Base-by-base conservation (phyloP, 257 asterid species). In the Ocimum tenuiflorum region DNA sequence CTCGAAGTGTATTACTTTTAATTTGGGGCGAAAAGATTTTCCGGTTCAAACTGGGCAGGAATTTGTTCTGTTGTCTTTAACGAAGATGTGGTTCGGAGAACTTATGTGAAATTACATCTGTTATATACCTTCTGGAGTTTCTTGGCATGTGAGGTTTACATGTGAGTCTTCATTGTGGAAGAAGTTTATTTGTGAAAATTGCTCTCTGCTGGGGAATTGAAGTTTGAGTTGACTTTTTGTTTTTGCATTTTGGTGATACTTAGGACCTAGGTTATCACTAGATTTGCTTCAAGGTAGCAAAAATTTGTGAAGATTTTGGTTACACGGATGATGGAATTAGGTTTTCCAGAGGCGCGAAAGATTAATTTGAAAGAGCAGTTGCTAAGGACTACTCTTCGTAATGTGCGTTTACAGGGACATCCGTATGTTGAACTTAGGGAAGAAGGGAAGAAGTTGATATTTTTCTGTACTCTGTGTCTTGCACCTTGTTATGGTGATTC, bases 391-490 rank as follows among this genome's bases (percentile, higher is more conserved):
- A 87, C 87, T 20, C 79, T 91, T 60, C 83, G 86, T 3, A 87
- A 81, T 49, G 95, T 85, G 74, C 80, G 89, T 69, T 81, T 86
- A 24, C 80, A 85, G 58, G 98, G 98, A 69, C 98, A 91, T 69
- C 81, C 81, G 0, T 91, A 85, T 69, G 82, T 91, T 71, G 98
- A 91, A 67, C 87, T 89, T 20, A 87, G 98, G 83, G 84, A 82
- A 79, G 98, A 88, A 58, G 95, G 95, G 71, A 88, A 86, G 83
- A 83, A 80, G 78, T 69, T 85, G 74, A 79, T 91, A 6, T 91
- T 89, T 65, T 91, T 81, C 83, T 91, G 98, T 68, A 83, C 91
- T 9, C 43, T 91, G 80, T 91, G 98, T 70, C 84, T 81, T 62
- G 86, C 95, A 0, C 91, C 89, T 4, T 89, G 98, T 70, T 89